A percentile compares a stretch with the other conserved stretches of the same genome.
Evolutionary conservation across 2,329 filamentous ascomycete species (phyloP).

Genomic region (Elsinoe ampelina): DNA sequence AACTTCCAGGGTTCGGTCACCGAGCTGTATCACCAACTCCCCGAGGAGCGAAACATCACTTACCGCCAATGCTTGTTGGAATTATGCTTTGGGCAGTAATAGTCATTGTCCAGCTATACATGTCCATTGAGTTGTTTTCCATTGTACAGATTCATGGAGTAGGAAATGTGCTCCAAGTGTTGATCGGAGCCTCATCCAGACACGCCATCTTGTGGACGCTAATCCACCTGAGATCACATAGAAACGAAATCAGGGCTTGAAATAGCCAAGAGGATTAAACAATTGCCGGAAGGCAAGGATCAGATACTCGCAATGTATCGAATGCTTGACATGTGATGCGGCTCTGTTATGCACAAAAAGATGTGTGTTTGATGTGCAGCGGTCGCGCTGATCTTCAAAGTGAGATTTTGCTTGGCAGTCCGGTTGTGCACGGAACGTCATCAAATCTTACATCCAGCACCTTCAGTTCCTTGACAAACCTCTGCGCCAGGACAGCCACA

Average conservation of each 20-base stretch:
- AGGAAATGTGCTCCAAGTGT: no score
- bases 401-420: conserved; percentile 4
- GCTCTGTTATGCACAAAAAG: neutral
- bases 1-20: conserved; percentile 9
- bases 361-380: neutral
- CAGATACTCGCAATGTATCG: neutral
- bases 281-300: no score
- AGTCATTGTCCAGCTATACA: neutral
- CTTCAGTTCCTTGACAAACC: neutral
- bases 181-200: no score
- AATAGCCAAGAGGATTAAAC: no score
- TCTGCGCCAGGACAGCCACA: no score
- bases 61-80: no score
- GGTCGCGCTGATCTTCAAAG: neutral
- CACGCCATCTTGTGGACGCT: no score
- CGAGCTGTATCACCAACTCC: neutral
- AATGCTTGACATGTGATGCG: conserved; percentile 6
- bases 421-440: conserved; percentile 5
- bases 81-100: neutral
- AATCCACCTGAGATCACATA: no score
- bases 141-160: neutral
- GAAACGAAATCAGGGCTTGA: no score
- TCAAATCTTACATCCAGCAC: neutral
- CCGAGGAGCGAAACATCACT: neutral
- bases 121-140: neutral